A percentile compares a stretch with the other conserved stretches of the same genome.
Evolutionary conservation across 1,284 basidiomycete species (phyloP).

Genomic region (Melanopsichium pennsylvanicum): DNA sequence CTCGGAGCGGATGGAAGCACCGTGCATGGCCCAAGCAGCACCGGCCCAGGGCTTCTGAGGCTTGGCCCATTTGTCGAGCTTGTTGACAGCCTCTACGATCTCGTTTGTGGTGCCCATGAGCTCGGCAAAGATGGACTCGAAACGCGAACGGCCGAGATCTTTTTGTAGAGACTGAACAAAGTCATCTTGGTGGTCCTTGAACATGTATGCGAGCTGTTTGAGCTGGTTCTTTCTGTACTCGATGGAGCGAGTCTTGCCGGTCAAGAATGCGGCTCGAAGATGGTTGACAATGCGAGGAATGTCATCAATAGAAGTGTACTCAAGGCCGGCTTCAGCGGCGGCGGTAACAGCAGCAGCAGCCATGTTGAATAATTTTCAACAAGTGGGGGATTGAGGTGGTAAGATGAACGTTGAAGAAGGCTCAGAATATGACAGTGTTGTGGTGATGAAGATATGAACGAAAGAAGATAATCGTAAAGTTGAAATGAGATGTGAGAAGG

Average conservation of each 20-base stretch:
- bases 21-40: conserved; percentile 61
- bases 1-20: conserved; percentile 63
- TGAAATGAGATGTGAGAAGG: too few species aligned
- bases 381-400: background rate
- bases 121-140: conserved; percentile 66
- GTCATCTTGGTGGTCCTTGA: conserved; percentile 72
- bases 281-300: conserved; percentile 67
- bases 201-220: conserved; percentile 72
- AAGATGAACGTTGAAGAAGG: background rate
- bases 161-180: conserved; percentile 70
- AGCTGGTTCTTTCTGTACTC: conserved; percentile 74
- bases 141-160: conserved; percentile 71
- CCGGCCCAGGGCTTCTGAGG: conserved; percentile 58
- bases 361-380: conserved; percentile 4
- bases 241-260: conserved; percentile 70
- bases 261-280: conserved; percentile 70
- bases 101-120: conserved; percentile 69
- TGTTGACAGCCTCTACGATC: conserved; percentile 73
- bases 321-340: conserved; percentile 44
- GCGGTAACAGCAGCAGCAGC: conserved; percentile 29
- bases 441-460: too few species aligned
- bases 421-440: too few species aligned
- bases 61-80: conserved; percentile 70
- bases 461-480: too few species aligned
- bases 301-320: conserved; percentile 44